Conservation (phyloP, 2,329 filamentous ascomycete species). For the Venturia effusa region DNA sequence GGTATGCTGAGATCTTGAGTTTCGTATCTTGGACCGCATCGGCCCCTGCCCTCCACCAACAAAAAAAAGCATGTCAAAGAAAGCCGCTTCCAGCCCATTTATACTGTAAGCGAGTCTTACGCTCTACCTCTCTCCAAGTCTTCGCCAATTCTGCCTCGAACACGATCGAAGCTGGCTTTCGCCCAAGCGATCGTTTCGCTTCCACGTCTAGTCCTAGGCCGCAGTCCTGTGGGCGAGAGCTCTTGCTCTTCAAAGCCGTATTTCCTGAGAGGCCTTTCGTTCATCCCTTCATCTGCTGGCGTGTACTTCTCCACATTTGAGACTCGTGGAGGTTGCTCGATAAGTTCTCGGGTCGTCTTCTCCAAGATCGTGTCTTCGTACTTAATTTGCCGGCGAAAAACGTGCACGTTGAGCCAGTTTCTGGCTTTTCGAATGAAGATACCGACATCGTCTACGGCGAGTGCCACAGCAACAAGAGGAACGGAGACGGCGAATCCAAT, state of each 20-base stretch:
- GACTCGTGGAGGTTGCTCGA: neutral
- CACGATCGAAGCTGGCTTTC: neutral
- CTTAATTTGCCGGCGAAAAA: neutral
- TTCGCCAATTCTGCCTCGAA: neutral
- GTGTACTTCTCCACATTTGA: neutral
- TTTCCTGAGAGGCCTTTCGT: neutral
- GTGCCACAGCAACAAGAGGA: slow-evolving; percentile 36
- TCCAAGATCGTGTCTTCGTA: neutral
- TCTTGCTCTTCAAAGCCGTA: neutral
- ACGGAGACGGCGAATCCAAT: slow-evolving; percentile 44
- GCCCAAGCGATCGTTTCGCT: neutral
- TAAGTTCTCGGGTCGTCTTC: neutral
- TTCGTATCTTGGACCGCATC: too few relatives aligned
- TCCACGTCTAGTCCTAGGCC: neutral
- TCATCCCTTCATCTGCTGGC: neutral
- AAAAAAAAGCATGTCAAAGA: too few relatives aligned
- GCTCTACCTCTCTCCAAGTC: slow-evolving; percentile 5
- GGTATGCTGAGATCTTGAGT: too few relatives aligned
- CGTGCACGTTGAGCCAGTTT: neutral
- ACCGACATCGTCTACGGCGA: slow-evolving; percentile 33
- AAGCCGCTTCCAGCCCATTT: too few relatives aligned
- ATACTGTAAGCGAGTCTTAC: neutral
- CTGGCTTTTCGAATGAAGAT: neutral
- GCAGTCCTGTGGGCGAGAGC: neutral
- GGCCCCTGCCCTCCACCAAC: too few relatives aligned